These are phyloP conservation scores for Vanilla planifolia DNA, from an alignment of 106 monocot species.

Conservation along the genomic window DNA sequence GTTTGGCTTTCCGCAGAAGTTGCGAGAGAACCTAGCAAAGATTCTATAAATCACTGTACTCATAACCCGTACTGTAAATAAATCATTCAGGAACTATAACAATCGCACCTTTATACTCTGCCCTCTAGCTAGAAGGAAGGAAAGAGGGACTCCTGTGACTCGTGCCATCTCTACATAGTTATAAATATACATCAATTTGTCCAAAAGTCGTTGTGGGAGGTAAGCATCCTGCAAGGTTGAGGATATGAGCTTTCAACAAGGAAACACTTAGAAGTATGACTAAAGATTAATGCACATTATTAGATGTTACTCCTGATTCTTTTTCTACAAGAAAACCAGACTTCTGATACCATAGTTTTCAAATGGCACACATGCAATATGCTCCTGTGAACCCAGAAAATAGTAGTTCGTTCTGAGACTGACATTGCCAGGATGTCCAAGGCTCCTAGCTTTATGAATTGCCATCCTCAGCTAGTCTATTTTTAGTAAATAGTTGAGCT, in stretches of 20 bases:
- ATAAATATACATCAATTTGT: conserved; percentile 95
- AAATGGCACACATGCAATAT: no score
- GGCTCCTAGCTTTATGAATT: no score
- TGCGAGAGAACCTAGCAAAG: conserved; percentile 85
- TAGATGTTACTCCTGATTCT: not conserved
- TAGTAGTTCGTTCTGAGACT: no score
- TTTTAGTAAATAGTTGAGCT: no score
- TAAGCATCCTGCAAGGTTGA: conserved; percentile 84
- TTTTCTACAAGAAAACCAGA: conserved; percentile 1
- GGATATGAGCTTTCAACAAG: not conserved
- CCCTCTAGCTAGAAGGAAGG: conserved; percentile 89
- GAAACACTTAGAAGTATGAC: not conserved
- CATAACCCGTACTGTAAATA: not conserved
- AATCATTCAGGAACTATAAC: not conserved
- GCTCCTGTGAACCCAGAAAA: no score
- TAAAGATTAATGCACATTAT: not conserved
- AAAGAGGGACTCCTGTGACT: conserved; percentile 97
- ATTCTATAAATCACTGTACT: conserved; percentile 1
- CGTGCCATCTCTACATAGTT: conserved; percentile 99
- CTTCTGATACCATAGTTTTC: not conserved
- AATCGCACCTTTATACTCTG: conserved; percentile 89
- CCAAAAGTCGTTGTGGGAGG: conserved; percentile 92
- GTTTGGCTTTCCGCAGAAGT: conserved; percentile 90
- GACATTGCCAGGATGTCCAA: no score
- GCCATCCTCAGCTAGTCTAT: no score